phyloP scores from a whole-genome alignment of 2,329 filamentous ascomycete species.

The Botrytis medusae region DNA sequence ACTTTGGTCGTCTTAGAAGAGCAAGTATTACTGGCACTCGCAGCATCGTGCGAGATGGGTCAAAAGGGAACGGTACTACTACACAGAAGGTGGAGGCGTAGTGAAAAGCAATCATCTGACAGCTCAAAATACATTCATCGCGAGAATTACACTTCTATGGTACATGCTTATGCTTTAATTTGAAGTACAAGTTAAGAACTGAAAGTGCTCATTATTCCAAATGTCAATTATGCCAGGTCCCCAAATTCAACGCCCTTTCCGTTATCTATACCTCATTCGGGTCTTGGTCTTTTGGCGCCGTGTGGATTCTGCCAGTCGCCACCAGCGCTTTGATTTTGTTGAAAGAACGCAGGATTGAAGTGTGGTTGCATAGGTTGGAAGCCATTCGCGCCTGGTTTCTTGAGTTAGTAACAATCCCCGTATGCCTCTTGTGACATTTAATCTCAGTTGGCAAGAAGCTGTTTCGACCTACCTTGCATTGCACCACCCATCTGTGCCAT shows the following conservation, averaged over 20 bases:
- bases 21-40: neutral
- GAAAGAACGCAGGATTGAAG: conserved; percentile 75
- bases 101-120: conserved; percentile 1
- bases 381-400: conserved; percentile 44
- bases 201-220: conserved; percentile 22
- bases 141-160: conserved; percentile 16
- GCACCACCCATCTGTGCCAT: conserved; percentile 47
- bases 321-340: conserved; percentile 47
- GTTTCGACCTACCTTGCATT: conserved; percentile 55
- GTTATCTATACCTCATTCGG: conserved; percentile 49
- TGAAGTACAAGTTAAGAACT: conserved; percentile 22
- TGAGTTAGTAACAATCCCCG: conserved; percentile 13
- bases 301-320: conserved; percentile 76
- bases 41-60: neutral
- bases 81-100: neutral
- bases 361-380: conserved; percentile 69
- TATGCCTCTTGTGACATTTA: neutral
- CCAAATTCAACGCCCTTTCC: conserved; percentile 18
- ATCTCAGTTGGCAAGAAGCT: neutral
- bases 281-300: conserved; percentile 74
- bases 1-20: neutral
- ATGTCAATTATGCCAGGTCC: conserved; percentile 10
- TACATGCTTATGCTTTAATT: conserved; percentile 23
- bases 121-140: conserved; percentile 17
- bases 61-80: neutral